phyloP scores from a whole-genome alignment of 2,329 filamentous ascomycete species.

The Fusarium nisikadoi region DNA sequence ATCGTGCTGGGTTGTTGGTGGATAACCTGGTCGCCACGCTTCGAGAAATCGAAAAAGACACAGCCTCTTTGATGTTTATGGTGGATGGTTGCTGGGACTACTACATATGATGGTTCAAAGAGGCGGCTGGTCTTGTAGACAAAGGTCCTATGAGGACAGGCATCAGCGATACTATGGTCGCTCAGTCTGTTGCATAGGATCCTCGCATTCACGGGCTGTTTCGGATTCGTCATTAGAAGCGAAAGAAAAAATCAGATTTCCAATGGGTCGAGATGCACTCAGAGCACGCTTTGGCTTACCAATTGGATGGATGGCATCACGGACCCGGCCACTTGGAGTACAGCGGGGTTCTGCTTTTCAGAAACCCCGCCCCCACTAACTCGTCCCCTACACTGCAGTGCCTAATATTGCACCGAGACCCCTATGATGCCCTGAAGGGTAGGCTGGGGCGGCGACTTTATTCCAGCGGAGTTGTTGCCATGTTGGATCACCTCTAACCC shows the following conservation, averaged over 20 bases:
- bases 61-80: constrained; percentile 8
- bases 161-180: neutral
- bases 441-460: constrained; percentile 3
- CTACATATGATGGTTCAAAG: constrained; percentile 7
- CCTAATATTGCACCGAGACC: neutral
- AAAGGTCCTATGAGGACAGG: neutral
- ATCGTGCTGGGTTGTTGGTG: neutral
- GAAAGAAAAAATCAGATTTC: constrained; percentile 16
- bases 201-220: neutral
- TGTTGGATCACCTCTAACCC: neutral
- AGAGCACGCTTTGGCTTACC: constrained; percentile 6
- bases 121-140: constrained; percentile 23
- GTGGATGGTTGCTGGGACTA: constrained; percentile 8
- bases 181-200: neutral
- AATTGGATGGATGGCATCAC: constrained; percentile 7
- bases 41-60: constrained; percentile 25
- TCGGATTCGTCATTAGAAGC: constrained; percentile 6
- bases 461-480: constrained; percentile 5
- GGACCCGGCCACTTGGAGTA: neutral
- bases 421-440: constrained; percentile 16
- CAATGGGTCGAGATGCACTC: neutral
- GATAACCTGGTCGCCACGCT: constrained; percentile 17
- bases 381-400: neutral
- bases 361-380: constrained; percentile 34
- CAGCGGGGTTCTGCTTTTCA: constrained; percentile 10